Conservation (phyloP, 2,329 filamentous ascomycete genomes). For the Tolypocladium pustulatum region DNA sequence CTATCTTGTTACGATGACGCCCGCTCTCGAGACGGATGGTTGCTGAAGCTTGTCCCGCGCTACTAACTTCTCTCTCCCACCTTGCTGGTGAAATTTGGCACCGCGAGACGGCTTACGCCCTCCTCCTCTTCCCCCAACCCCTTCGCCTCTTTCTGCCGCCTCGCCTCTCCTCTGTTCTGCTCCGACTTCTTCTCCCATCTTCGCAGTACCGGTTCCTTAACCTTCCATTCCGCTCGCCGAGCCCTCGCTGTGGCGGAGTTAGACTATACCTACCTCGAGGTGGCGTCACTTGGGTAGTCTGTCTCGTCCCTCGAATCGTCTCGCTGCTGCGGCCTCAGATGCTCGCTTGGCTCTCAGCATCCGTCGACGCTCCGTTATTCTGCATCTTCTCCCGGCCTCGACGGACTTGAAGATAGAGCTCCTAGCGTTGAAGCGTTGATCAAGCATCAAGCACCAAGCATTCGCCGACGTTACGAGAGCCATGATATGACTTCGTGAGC, state of each 20-base stretch:
- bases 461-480: background rate
- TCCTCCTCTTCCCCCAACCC: background rate
- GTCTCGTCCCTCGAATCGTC: too few species aligned
- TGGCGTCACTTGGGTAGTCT: background rate
- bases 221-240: background rate
- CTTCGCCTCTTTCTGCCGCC: background rate
- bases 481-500: slow-evolving; percentile 12
- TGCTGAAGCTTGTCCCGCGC: background rate
- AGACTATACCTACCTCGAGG: background rate
- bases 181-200: background rate
- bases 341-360: background rate
- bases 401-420: background rate
- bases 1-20: background rate
- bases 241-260: background rate
- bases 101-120: background rate
- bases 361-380: background rate
- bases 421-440: background rate
- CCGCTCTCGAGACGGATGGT: background rate
- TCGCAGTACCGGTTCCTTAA: background rate
- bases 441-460: background rate
- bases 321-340: background rate
- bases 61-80: background rate
- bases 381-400: background rate
- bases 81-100: background rate
- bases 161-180: background rate